Base-by-base conservation (phyloP, 306 rosid genomes). In the Acmispon strigosus region DNA sequence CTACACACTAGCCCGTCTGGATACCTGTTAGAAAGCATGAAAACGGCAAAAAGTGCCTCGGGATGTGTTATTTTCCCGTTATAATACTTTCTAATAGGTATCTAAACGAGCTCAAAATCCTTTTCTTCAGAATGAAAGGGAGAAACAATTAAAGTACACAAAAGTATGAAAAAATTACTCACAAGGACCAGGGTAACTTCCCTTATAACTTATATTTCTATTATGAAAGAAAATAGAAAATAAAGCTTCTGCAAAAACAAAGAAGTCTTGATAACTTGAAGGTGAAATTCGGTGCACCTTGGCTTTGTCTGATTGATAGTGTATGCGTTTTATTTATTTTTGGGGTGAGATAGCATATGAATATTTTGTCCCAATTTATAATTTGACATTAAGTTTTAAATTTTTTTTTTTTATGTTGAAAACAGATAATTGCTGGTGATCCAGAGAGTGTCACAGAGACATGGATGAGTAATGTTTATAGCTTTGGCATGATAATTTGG, bases 381-480 rank as follows among this genome's bases (percentile, higher is more conserved):
- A 41, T 41, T 42, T 53, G 58, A 53, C 13, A 16, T 32, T 32
- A 32, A 32, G 37, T 37, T 63, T 65, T 22, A 20, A 6, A n/a
- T n/a, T 62, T 14, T 22, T 19, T 39, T 22, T 11, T 49, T 60
- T 53, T 8, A 2, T 37, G 58, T 74, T 62, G 72, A 39, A 42
- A 69, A 48, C 89, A 92, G 96, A 84, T 89, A 73, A 92, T 92
- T 53, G 97, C 97, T 2, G 92, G 97, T 18, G 97, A 92, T 65
- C 96, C 97, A 0, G 96, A 92, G 84, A 79, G 89, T 59, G 97
- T 92, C 5, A 79, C 83, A 1, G 96, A 89, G 89, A 87, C 96
- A 36, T 87, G 96, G 87, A 89, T 92, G 96, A 89, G 97, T 61
- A 92, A 92, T 47, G 97, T 84, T 57, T 92, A 92, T 57, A 92